Evolutionary conservation across 257 asterid species (phyloP), one percentile per base, ranked within the genome.

Genomic region (Solanum raphanifolium): DNA sequence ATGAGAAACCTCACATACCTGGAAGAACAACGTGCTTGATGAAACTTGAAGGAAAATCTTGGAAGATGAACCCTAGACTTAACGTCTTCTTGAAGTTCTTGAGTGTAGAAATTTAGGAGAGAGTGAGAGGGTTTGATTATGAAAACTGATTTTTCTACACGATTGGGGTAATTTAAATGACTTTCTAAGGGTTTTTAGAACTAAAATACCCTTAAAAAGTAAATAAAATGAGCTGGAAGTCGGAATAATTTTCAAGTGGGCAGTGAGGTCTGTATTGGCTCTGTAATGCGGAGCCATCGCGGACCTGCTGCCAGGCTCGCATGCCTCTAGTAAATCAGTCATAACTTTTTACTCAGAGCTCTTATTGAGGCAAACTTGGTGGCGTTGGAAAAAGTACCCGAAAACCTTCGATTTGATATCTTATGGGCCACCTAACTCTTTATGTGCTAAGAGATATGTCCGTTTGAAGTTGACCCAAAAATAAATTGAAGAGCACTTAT

Each of bases 281-380:
- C 9, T 6, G 1, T 20, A 55, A 55, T 1, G 1, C n/a, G n/a
- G 10, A 55, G 65, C n/a, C 65, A 18, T 6, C 4, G 2, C 4
- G 0, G n/a, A 55, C n/a, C 0, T 18, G 9, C 0, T 6, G n/a
- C 0, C 4, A 55, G n/a, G 10, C 2, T 18, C 10, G 4, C 65
- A 1, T 1, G 65, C 6, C 4, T 55, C 65, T 55, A 55, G 65
- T 55, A 55, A 55, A 55, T 55, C 4, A 55, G 2, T 55, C n/a
- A 55, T 6, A 18, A 55, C n/a, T 18, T 55, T 20, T 55, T 55
- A 18, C 10, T 55, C n/a, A 55, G 65, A 55, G n/a, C 65, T 55
- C 2, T 6, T 3, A 55, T 18, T 55, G 4, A 55, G n/a, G 65
- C 0, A 18, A 55, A 55, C 10, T 55, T 18, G 4, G 65, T 55